These are phyloP conservation scores for Lactarius vividus DNA, from an alignment of 768 basidiomycete species.

Conservation along the genomic window DNA sequence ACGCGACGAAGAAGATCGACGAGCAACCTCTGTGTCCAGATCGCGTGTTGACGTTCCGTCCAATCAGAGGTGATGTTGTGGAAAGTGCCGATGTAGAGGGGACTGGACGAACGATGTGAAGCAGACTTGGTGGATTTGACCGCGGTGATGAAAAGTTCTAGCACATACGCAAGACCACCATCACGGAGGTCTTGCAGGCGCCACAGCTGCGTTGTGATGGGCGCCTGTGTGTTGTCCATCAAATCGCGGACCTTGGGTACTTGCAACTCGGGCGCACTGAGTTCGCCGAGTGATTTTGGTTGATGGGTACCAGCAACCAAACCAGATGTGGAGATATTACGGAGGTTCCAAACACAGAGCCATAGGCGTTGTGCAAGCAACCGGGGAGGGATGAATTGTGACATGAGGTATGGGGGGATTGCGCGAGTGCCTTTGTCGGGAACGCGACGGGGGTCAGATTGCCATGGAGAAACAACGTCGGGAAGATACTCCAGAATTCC, in stretches of 20 bases:
- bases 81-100: conserved; percentile 19
- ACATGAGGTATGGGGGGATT: conserved; percentile 5
- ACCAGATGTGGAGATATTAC: conserved; percentile 6
- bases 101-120: conserved; percentile 5
- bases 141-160: conserved; percentile 18
- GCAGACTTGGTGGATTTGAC: conserved; percentile 8
- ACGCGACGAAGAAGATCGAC: conserved; percentile 32
- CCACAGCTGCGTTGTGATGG: conserved; percentile 18
- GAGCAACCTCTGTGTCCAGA: conserved; percentile 21
- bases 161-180: conserved; percentile 18
- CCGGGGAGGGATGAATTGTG: conserved; percentile 19
- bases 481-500: conserved; percentile 21
- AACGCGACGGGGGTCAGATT: conserved; percentile 6
- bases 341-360: conserved; percentile 13
- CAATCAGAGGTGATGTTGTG: conserved; percentile 12
- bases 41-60: background rate
- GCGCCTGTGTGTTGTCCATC: background rate
- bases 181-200: conserved; percentile 23
- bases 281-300: conserved; percentile 12
- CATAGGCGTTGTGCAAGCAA: conserved; percentile 16
- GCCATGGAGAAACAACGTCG: conserved; percentile 5
- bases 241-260: conserved; percentile 1
- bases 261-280: conserved; percentile 14
- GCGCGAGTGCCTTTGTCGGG: conserved; percentile 5
- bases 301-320: background rate